A percentile compares a stretch with the other conserved stretches of the same genome.
These are phyloP conservation scores for Colletotrichum incanum DNA, from an alignment of 2,329 filamentous ascomycete genomes.

Conservation along the genomic window DNA sequence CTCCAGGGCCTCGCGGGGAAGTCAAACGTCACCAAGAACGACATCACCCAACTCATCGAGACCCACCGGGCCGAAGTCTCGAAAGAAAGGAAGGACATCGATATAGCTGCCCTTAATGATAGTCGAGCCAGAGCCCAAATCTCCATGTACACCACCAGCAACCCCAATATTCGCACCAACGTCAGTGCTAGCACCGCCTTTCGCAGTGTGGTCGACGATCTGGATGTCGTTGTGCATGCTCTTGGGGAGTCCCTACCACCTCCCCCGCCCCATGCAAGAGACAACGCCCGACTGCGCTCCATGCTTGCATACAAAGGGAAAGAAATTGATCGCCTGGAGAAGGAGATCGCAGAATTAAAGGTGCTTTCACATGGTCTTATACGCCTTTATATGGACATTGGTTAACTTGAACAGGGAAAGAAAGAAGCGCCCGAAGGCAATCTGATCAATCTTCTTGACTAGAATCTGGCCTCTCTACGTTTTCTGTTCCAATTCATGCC, in stretches of 20 bases:
- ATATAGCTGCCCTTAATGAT: neutral
- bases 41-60: neutral
- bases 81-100: neutral
- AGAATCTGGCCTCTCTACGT: neutral
- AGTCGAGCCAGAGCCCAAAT: neutral
- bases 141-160: neutral
- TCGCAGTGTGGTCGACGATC: neutral
- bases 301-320: neutral
- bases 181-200: slow-evolving; percentile 1
- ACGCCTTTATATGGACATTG: too few species aligned
- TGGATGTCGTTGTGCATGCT: neutral
- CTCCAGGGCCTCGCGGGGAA: neutral
- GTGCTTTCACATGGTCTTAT: neutral
- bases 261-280: neutral
- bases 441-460: neutral
- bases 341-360: neutral
- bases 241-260: neutral
- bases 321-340: neutral
- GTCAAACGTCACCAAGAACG: neutral
- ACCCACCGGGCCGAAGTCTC: neutral
- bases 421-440: neutral
- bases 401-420: neutral
- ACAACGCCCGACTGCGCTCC: neutral
- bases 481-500: neutral
- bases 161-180: neutral